phyloP scores from a whole-genome alignment of 2,329 filamentous ascomycete species.

The Aphanoascus verrucosus region DNA sequence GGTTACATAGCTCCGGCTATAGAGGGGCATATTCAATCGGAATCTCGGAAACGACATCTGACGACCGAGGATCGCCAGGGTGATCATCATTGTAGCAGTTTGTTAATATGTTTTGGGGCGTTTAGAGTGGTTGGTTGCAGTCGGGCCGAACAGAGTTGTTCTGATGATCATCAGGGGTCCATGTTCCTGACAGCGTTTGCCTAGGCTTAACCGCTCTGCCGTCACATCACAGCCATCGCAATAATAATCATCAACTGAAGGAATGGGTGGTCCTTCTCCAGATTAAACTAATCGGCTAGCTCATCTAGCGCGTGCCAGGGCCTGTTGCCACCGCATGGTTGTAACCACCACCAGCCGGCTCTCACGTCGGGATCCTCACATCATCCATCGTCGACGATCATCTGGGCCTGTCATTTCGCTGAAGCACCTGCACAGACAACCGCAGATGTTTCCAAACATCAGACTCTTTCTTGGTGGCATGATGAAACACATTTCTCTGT shows the following conservation, averaged over 20 bases:
- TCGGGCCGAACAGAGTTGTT: neutral
- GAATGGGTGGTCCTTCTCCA: neutral
- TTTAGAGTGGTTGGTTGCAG: neutral
- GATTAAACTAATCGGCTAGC: slow-evolving; percentile 3
- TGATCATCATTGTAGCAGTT: no score
- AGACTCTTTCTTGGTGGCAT: no score
- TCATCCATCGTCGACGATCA: no score
- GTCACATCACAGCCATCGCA: neutral
- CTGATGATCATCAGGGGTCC: slow-evolving; percentile 7
- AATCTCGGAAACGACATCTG: no score
- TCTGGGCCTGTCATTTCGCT: no score
- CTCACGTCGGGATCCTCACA: no score
- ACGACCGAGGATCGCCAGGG: no score
- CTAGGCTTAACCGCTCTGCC: neutral
- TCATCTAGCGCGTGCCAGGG: neutral
- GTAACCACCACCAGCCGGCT: neutral
- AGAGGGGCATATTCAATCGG: no score
- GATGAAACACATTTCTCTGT: no score
- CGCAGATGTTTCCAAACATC: no score
- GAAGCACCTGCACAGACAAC: no score
- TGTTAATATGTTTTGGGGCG: neutral
- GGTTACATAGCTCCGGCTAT: no score
- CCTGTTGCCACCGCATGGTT: neutral
- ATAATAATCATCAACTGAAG: neutral
- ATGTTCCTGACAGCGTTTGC: slow-evolving; percentile 3